A percentile compares a stretch with the other conserved stretches of the same genome.
phyloP scores from a whole-genome alignment of 805 yeast species.

The Kuraishia molischiana region DNA sequence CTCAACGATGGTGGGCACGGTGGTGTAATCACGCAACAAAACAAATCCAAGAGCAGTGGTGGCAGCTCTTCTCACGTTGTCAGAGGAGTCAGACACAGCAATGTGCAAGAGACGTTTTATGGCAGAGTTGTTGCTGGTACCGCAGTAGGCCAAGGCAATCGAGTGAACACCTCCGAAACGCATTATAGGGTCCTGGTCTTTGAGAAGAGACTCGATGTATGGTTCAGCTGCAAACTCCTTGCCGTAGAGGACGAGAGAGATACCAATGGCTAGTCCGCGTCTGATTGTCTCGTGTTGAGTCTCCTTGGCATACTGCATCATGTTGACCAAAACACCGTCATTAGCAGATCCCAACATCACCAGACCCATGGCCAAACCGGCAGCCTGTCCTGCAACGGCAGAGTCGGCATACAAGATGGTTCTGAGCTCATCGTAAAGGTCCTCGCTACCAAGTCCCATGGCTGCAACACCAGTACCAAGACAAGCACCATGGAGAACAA shows the following conservation, averaged over 20 bases:
- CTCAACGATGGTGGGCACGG: slow-evolving; percentile 93
- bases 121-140: slow-evolving; percentile 87
- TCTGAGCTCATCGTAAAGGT: slow-evolving; percentile 72
- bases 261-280: slow-evolving; percentile 85
- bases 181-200: slow-evolving; percentile 70
- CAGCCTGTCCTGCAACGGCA: slow-evolving; percentile 93
- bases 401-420: slow-evolving; percentile 82
- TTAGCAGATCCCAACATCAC: slow-evolving; percentile 90
- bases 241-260: slow-evolving; percentile 81
- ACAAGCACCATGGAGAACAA: slow-evolving; percentile 89
- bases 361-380: slow-evolving; percentile 93
- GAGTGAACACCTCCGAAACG: slow-evolving; percentile 96
- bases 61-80: slow-evolving; percentile 94
- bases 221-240: slow-evolving; percentile 73
- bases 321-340: slow-evolving; percentile 57
- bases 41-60: slow-evolving; percentile 89
- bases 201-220: slow-evolving; percentile 53
- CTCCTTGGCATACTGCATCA: slow-evolving; percentile 87
- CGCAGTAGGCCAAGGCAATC: slow-evolving; percentile 92
- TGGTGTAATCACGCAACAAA: slow-evolving; percentile 79
- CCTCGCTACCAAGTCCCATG: slow-evolving; percentile 75
- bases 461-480: slow-evolving; percentile 95
- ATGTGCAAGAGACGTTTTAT: slow-evolving; percentile 78
- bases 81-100: slow-evolving; percentile 95
- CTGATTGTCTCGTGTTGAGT: slow-evolving; percentile 94